A percentile compares a stretch with the other conserved stretches of the same genome.
phyloP scores from a whole-genome alignment of 345 rosid species.

The Xanthoceras sorbifolium region DNA sequence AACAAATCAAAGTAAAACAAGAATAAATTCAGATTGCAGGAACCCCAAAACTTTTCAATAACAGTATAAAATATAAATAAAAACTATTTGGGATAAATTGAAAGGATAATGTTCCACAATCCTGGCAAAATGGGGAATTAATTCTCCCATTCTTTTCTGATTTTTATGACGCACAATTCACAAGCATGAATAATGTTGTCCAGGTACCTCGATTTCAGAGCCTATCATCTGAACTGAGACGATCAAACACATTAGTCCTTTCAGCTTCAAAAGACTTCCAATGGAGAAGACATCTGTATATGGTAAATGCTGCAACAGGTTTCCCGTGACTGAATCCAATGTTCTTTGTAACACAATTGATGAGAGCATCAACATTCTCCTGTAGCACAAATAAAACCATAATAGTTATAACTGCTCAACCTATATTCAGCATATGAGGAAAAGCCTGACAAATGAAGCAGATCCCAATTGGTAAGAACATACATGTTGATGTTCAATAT shows the following conservation, averaged over 20 bases:
- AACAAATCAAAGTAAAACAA: background rate
- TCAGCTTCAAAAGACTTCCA: conserved; percentile 99
- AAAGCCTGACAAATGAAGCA: conserved; percentile 18
- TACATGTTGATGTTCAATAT: conserved; percentile 87
- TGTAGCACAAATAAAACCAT: conserved; percentile 39
- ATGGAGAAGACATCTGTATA: conserved; percentile 90
- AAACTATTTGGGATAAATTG: background rate
- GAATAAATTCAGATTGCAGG: background rate
- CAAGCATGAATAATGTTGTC: conserved; percentile 11
- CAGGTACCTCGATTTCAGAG: conserved; percentile 88
- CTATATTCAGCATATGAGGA: conserved; percentile 19
- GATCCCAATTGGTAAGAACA: conserved; percentile 23
- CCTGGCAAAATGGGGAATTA: background rate
- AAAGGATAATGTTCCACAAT: background rate
- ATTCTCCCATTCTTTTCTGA: background rate
- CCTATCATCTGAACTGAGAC: conserved; percentile 98
- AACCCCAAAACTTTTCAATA: background rate
- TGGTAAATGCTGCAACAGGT: conserved; percentile 93
- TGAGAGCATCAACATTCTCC: conserved; percentile 91
- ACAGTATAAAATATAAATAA: background rate
- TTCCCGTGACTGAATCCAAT: conserved; percentile 85
- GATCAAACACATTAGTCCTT: conserved; percentile 91
- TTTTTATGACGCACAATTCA: background rate
- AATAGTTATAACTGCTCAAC: conserved; percentile 18
- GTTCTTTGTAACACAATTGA: conserved; percentile 67